A percentile compares a stretch with the other conserved stretches of the same genome.
Conservation (phyloP, 257 asterid genomes). For the Petunia secreta region DNA sequence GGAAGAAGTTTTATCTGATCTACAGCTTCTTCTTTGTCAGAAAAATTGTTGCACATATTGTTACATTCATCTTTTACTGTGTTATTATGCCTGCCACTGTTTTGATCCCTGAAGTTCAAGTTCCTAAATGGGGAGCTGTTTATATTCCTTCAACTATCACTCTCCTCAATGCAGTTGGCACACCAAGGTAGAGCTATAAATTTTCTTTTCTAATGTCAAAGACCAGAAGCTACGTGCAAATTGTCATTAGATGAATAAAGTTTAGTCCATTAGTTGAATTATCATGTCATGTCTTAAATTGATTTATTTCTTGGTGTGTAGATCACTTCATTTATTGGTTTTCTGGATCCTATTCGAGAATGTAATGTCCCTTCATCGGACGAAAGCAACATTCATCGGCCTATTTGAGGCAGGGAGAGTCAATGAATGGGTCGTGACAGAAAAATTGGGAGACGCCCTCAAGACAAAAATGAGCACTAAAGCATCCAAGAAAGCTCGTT, state of each 20-base stretch:
- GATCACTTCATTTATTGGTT: conserved; percentile 30
- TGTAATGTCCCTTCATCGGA: conserved; percentile 41
- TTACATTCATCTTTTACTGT: conserved; percentile 36
- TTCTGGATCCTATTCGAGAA: conserved; percentile 37
- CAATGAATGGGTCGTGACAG: conserved; percentile 38
- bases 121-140: conserved; percentile 39
- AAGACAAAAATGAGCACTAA: conserved; percentile 20
- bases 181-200: conserved; percentile 30
- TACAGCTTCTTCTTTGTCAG: conserved; percentile 37
- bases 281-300: neutral
- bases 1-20: conserved; percentile 36
- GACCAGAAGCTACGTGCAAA: neutral
- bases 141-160: conserved; percentile 37
- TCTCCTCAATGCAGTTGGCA: conserved; percentile 36
- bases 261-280: neutral
- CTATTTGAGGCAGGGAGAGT: conserved; percentile 31
- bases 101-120: conserved; percentile 36
- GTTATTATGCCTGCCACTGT: conserved; percentile 32
- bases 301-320: neutral
- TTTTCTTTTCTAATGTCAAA: too few relatives aligned
- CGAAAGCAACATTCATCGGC: conserved; percentile 38
- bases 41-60: conserved; percentile 35
- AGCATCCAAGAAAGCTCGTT: conserved; percentile 23
- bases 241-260: too few relatives aligned
- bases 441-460: conserved; percentile 36